Evolutionary conservation across 805 yeast genomes (phyloP), one percentile per base, ranked within the genome.

Genomic region (Pichia nakasei): DNA sequence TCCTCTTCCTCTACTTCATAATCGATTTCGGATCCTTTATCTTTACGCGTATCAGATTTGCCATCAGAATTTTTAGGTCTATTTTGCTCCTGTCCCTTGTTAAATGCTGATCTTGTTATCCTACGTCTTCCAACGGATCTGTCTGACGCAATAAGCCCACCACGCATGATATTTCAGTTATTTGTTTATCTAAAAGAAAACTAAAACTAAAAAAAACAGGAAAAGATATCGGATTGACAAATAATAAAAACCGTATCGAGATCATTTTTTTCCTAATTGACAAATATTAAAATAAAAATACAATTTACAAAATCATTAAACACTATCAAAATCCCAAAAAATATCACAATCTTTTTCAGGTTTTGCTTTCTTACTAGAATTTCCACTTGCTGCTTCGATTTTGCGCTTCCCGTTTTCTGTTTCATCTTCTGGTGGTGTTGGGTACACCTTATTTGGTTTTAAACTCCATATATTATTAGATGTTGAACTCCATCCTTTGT

Each of bases 391-490:
- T 11, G 38, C 37, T 31, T 48, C 54, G 29, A 6, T 12, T 18
- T 35, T 35, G 15, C 17, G n/a, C 15, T 20, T 35, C 5, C 19
- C 17, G 5, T 4, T 9, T 21, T 24, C 26, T 31, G 37, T 46
- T 9, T 42, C 39, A 3, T 64, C 68, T 38, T 61, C 66, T 5
- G 68, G 69, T 4, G 69, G 68, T 2, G 69, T 63, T 29, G 66
- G 67, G 35, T 60, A 60, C n/a, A 41, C 20, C 3, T 24, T 32
- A 13, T 22, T 22, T 5, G 12, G 7, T 20, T 22, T 36, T 6
- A 32, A 2, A 32, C 15, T 32, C 32, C 32, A 29, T 3, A 29
- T 29, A 29, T 29, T 29, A 13, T 29, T 15, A 29, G 32, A 29
- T 9, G 12, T 29, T 13, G 17, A 29, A 13, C 15, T 29, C 32